Conservation (phyloP, 768 basidiomycete species). For the Boletus rex-veris region DNA sequence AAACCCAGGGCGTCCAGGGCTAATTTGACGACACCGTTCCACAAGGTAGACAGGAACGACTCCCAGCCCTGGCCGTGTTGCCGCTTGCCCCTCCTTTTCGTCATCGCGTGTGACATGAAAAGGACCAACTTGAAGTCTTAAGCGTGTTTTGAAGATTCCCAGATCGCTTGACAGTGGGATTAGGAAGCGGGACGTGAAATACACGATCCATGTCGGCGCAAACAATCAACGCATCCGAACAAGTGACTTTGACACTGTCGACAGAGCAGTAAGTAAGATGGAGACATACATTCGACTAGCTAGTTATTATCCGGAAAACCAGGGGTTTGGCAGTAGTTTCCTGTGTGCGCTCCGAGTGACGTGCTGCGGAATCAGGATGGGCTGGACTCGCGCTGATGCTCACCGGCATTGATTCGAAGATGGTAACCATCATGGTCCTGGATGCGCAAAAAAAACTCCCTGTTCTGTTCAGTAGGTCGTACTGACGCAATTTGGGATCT, state of each 20-base stretch:
- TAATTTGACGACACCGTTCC: constrained; percentile 4
- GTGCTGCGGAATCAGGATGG: no score
- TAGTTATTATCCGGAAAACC: no score
- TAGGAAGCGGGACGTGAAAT: constrained; percentile 5
- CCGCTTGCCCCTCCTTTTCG: background rate
- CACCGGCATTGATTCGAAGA: no score
- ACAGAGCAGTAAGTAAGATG: background rate
- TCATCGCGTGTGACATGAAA: background rate
- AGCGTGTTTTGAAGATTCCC: background rate
- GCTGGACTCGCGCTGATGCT: no score
- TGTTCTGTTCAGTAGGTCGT: no score
- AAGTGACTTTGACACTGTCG: constrained; percentile 12
- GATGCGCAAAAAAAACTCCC: no score
- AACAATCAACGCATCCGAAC: constrained; percentile 31
- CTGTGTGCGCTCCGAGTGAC: no score
- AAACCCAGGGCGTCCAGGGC: constrained; percentile 1
- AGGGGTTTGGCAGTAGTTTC: no score
- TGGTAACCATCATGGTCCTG: no score
- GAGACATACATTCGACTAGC: no score
- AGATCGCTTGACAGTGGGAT: background rate
- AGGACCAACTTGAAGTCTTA: background rate
- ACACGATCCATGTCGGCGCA: background rate
- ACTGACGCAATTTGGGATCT: no score
- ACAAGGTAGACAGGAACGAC: constrained; percentile 1
- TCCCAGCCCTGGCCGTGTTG: background rate